These are phyloP conservation scores for Populus hybrid DNA, from an alignment of 441 rosid genomes.

Conservation along the genomic window DNA sequence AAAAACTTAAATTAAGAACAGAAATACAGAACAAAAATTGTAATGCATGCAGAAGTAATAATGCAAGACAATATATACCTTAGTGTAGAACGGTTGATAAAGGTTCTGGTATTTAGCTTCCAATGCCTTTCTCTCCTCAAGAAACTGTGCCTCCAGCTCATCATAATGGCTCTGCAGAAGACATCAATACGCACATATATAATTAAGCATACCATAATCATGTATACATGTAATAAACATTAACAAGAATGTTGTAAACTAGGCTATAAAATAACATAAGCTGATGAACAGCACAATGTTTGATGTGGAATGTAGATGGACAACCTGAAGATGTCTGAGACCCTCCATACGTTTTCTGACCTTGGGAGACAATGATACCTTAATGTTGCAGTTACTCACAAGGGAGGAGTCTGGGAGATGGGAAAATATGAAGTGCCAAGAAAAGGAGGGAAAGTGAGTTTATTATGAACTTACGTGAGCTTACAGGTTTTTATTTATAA, in stretches of 20 bases:
- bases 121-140: conserved; percentile 69
- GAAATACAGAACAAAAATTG: background rate
- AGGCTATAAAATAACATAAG: background rate
- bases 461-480: background rate
- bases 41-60: background rate
- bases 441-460: background rate
- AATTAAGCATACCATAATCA: background rate
- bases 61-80: conserved; percentile 38
- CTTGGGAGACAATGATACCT: conserved; percentile 8
- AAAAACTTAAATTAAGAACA: background rate
- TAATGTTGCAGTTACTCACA: conserved; percentile 49
- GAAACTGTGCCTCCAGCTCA: conserved; percentile 67
- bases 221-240: background rate
- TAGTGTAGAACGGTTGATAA: conserved; percentile 63
- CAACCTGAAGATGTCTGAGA: conserved; percentile 69
- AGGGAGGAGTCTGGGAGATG: conserved; percentile 2
- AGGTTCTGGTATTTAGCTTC: conserved; percentile 72
- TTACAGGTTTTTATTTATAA: no score
- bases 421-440: background rate
- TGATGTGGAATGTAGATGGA: background rate
- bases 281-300: background rate
- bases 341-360: conserved; percentile 69
- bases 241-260: background rate
- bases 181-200: background rate
- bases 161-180: conserved; percentile 59